Evolutionary conservation across 306 rosid genomes (phyloP).

Genomic region (Prunus armeniaca): DNA sequence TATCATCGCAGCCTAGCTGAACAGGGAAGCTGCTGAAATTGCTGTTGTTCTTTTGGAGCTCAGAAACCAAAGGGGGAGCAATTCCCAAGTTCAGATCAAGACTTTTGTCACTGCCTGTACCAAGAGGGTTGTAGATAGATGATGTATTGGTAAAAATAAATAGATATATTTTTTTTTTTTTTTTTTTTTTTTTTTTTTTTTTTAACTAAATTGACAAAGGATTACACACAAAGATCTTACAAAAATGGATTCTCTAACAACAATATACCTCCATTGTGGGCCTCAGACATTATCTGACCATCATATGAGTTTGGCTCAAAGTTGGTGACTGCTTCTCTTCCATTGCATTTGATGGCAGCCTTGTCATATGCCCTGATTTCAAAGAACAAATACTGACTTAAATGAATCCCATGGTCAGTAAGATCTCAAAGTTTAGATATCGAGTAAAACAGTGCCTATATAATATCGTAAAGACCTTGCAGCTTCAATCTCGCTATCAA

Average conservation of each 20-base stretch:
- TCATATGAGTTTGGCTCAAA: slow-evolving; percentile 67
- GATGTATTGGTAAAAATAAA: background rate
- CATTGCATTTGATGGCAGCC: slow-evolving; percentile 88
- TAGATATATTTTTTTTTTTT: no score
- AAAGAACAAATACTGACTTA: slow-evolving; percentile 21
- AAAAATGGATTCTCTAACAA: background rate
- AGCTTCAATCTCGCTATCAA: slow-evolving; percentile 87
- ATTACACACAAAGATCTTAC: background rate
- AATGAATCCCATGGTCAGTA: slow-evolving; percentile 4
- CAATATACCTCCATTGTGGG: slow-evolving; percentile 47
- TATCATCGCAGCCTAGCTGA: slow-evolving; percentile 43
- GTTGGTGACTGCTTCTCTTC: slow-evolving; percentile 87
- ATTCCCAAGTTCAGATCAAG: slow-evolving; percentile 87
- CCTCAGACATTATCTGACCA: slow-evolving; percentile 51
- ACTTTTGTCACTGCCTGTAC: slow-evolving; percentile 48
- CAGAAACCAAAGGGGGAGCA: slow-evolving; percentile 54
- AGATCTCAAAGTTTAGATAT: slow-evolving; percentile 16
- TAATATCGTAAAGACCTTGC: slow-evolving; percentile 65
- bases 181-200: no score
- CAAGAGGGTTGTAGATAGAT: background rate
- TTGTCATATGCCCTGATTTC: slow-evolving; percentile 79
- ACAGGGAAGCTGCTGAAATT: slow-evolving; percentile 31
- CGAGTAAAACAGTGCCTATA: slow-evolving; percentile 13
- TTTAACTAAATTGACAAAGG: background rate
- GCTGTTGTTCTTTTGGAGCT: slow-evolving; percentile 36